These are phyloP conservation scores for Talaromyces verruculosus DNA, from an alignment of 2,329 filamentous ascomycete genomes.

Conservation along the genomic window DNA sequence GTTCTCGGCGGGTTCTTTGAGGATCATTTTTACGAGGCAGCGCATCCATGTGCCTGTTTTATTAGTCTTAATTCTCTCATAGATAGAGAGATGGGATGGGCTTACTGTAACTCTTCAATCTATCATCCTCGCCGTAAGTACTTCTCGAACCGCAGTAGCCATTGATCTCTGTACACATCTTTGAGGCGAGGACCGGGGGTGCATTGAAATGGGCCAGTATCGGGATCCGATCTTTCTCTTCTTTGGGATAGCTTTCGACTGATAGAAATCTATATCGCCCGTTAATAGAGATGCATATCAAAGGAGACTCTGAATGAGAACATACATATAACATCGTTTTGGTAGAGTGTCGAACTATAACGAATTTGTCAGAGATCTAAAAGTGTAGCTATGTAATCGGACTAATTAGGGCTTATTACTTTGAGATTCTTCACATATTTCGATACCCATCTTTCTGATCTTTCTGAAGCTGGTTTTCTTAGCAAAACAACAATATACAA, in stretches of 20 bases:
- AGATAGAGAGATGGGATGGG: neutral
- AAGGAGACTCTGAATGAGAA: neutral
- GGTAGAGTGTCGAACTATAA: slow-evolving; percentile 14
- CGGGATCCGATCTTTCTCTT: neutral
- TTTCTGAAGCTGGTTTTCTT: neutral
- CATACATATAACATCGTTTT: slow-evolving; percentile 19
- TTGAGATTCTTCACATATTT: slow-evolving; percentile 1
- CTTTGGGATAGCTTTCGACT: slow-evolving; percentile 3
- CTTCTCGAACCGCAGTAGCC: slow-evolving; percentile 13
- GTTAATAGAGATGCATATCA: neutral
- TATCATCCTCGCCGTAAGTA: slow-evolving; percentile 16
- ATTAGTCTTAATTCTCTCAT: neutral
- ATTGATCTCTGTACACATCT: slow-evolving; percentile 19
- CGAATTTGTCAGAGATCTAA: neutral
- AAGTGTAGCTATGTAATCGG: neutral
- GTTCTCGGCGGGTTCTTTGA: neutral
- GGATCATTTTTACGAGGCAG: slow-evolving; percentile 21
- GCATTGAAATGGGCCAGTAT: slow-evolving; percentile 19
- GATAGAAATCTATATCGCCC: slow-evolving; percentile 9
- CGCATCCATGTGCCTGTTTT: slow-evolving; percentile 21
- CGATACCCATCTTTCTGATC: neutral
- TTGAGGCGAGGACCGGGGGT: slow-evolving; percentile 12
- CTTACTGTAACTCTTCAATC: slow-evolving; percentile 18
- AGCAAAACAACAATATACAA: neutral
- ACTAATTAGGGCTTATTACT: neutral